Evolutionary conservation across 1,284 basidiomycete genomes (phyloP).

Genomic region (Cryptococcus sp.): DNA sequence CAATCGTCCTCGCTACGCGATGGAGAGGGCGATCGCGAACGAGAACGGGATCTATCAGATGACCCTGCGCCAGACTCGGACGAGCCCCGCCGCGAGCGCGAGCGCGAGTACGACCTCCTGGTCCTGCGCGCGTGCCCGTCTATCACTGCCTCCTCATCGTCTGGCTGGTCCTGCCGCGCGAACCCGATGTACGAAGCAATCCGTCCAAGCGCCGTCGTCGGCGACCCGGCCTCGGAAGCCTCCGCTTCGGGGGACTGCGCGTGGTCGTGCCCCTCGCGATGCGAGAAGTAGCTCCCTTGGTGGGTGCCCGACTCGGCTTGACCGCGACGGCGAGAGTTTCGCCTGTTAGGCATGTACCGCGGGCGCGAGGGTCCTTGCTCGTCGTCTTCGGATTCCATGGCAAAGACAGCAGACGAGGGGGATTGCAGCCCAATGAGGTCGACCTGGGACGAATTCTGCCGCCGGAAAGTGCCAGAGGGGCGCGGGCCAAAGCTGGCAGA

Average conservation of each 20-base stretch:
- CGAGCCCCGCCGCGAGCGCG: constrained; percentile 25
- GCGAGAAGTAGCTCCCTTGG: constrained; percentile 10
- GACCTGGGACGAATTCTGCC: constrained; percentile 23
- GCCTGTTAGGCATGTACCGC: not conserved
- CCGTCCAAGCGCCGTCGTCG: constrained; percentile 36
- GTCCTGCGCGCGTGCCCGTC: constrained; percentile 12
- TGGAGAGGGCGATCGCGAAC: constrained; percentile 26
- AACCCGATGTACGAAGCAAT: constrained; percentile 47
- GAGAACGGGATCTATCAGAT: not conserved
- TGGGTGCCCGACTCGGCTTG: constrained; percentile 5
- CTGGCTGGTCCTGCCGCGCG: constrained; percentile 22
- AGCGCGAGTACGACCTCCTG: constrained; percentile 19
- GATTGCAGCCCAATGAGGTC: constrained; percentile 24
- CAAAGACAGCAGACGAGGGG: constrained; percentile 38
- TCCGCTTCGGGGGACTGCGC: constrained; percentile 1
- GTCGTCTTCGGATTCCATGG: constrained; percentile 42
- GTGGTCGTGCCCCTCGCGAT: constrained; percentile 3
- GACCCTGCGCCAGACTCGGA: constrained; percentile 16
- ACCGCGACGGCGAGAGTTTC: constrained; percentile 6
- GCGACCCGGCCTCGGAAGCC: constrained; percentile 5
- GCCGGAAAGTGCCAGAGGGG: constrained; percentile 16
- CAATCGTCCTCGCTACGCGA: constrained; percentile 34
- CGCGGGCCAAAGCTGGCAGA: constrained; percentile 23
- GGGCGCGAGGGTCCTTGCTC: constrained; percentile 5
- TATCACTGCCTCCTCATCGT: constrained; percentile 18